These are phyloP conservation scores for Ophiostoma himal-ulmi DNA, from an alignment of 2,329 filamentous ascomycete species.

Conservation along the genomic window DNA sequence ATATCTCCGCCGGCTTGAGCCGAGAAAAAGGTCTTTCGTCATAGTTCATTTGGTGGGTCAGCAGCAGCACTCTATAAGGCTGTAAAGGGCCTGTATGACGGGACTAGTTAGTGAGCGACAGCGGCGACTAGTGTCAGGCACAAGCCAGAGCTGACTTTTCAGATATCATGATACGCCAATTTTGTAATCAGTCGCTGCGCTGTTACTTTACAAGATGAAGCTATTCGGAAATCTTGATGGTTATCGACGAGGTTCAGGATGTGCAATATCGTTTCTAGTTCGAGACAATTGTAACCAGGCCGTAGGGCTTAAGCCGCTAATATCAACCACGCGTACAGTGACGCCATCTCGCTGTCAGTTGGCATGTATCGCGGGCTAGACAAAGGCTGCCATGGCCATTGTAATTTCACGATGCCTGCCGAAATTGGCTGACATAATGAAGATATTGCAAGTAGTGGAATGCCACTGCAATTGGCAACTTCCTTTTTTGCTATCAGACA, in stretches of 20 bases:
- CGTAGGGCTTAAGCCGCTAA: constrained; percentile 3
- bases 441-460: neutral
- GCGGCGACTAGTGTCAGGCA: neutral
- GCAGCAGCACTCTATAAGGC: neutral
- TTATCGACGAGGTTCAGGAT: neutral
- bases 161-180: too few relatives aligned
- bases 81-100: neutral
- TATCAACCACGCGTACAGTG: constrained; percentile 4
- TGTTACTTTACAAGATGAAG: neutral
- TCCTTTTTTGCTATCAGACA: neutral
- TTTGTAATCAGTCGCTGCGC: too few relatives aligned
- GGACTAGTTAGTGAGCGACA: neutral
- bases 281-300: neutral
- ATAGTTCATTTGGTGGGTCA: neutral
- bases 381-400: neutral
- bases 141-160: neutral
- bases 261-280: neutral
- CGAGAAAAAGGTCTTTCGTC: constrained; percentile 8
- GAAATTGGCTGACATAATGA: constrained; percentile 15
- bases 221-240: neutral
- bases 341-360: neutral
- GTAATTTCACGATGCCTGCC: neutral
- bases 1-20: neutral
- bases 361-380: constrained; percentile 7
- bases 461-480: neutral